Base-by-base conservation (phyloP, 305 asterid genomes). In the Solanum hybrid region DNA sequence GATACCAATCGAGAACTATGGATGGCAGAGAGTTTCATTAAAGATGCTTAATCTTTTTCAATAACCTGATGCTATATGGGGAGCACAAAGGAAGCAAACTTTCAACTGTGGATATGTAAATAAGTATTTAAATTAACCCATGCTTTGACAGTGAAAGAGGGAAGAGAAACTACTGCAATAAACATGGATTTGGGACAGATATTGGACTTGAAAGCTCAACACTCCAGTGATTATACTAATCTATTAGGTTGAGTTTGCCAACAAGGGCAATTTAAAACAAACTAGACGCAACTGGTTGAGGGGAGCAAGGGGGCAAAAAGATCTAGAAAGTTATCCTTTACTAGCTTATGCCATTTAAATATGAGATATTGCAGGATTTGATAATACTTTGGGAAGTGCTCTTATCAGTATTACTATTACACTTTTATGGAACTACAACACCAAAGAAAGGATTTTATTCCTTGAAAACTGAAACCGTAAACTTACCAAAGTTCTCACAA, bases 401-500 rank as follows among this genome's bases (percentile, higher is more conserved):
- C 37, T 83, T 46, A 29, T 3, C 39, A 16, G 87, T 18, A 22
- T 35, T 76, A 13, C 40, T 51, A 46, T 31, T 84, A 84, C 29
- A 84, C 31, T 2, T 6, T 29, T 51, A 84, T 84, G 42, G 35
- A 5, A 22, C 75, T 84, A 51, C 20, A 84, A 84, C 74, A 51
- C 42, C 22, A 51, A 20, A 84, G 31, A 31, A 84, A 26, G 22
- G 13, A 11, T 5, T 29, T 31, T 2, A 46, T 51, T 84, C 88
- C 29, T 18, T 20, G 75, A 51, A 51, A 37, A 84, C 91, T 18
- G 88, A 31, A 84, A 84, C 29, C 2, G 4, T 31, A 24, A 46
- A 90, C 94, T 89, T 94, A 97, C 99, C 98, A 97, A 92, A 85
- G 98, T 97, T 92, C 99, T 94, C 91, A 97, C 98, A 87, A 97